phyloP scores from a whole-genome alignment of 441 rosid species.

The Dalechampia spathulata region DNA sequence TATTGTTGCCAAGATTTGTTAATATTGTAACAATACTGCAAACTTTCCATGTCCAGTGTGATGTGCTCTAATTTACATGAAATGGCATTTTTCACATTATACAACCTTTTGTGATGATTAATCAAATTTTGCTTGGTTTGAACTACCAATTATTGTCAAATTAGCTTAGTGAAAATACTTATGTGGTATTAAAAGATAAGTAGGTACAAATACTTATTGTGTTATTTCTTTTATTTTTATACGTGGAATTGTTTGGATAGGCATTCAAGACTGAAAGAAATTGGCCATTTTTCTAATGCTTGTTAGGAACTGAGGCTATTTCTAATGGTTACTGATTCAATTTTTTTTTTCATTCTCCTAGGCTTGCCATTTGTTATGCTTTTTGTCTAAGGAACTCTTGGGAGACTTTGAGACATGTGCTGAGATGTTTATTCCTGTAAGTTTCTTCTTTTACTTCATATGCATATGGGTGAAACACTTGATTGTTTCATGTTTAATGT shows the following conservation, averaged over 20 bases:
- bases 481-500: not conserved
- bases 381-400: conserved; percentile 90
- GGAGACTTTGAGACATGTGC: conserved; percentile 96
- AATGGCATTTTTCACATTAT: not conserved
- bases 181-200: not conserved
- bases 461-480: too few species aligned
- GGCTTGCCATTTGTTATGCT: conserved; percentile 94
- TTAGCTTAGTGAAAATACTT: not conserved
- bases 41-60: not conserved
- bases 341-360: conserved; percentile 28
- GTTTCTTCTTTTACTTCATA: conserved; percentile 15
- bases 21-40: not conserved
- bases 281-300: not conserved
- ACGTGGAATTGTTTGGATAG: not conserved
- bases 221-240: not conserved
- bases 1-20: not conserved
- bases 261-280: not conserved
- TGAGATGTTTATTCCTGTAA: conserved; percentile 90
- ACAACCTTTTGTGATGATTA: not conserved
- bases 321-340: conserved; percentile 17
- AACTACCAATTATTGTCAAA: not conserved
- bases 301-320: not conserved
- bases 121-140: not conserved
- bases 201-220: not conserved
- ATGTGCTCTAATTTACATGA: not conserved